These are phyloP conservation scores for Chrysanthemum makinoi DNA, from an alignment of 129 eudicot species.

Conservation along the genomic window DNA sequence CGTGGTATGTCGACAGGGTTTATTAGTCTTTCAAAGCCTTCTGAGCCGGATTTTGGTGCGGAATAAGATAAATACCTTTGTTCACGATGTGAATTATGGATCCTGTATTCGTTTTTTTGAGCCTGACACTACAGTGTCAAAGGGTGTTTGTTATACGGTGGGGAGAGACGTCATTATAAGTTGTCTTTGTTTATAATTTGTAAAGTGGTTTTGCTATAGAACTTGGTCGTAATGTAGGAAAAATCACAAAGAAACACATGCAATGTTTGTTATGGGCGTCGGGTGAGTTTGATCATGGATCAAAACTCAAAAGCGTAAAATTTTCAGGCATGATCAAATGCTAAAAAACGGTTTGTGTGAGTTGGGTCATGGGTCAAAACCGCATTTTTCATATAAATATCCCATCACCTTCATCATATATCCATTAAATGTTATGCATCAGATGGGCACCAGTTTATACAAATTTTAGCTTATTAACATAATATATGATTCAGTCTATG, in stretches of 20 bases:
- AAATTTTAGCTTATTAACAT: constrained; percentile 2
- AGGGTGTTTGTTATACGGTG: neutral
- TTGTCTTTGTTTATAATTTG: too few relatives aligned
- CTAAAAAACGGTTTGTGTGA: too few relatives aligned
- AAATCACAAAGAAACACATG: too few relatives aligned
- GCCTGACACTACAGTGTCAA: neutral
- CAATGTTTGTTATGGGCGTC: too few relatives aligned
- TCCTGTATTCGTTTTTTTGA: constrained; percentile 6
- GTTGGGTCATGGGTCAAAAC: too few relatives aligned
- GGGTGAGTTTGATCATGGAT: too few relatives aligned
- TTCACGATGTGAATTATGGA: neutral
- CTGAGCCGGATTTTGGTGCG: constrained; percentile 52
- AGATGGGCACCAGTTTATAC: neutral
- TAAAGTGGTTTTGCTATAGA: too few relatives aligned
- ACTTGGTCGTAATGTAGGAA: too few relatives aligned
- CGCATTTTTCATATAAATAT: too few relatives aligned
- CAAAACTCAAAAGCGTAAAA: too few relatives aligned
- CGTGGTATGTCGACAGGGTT: constrained; percentile 47
- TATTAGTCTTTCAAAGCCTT: constrained; percentile 51
- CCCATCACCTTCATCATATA: neutral
- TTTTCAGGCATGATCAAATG: too few relatives aligned
- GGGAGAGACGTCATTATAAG: neutral
- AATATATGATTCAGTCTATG: neutral
- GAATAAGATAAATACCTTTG: constrained; percentile 11
- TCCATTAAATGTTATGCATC: neutral